phyloP scores from a whole-genome alignment of 805 yeast species.

The Myxozyma udenii region DNA sequence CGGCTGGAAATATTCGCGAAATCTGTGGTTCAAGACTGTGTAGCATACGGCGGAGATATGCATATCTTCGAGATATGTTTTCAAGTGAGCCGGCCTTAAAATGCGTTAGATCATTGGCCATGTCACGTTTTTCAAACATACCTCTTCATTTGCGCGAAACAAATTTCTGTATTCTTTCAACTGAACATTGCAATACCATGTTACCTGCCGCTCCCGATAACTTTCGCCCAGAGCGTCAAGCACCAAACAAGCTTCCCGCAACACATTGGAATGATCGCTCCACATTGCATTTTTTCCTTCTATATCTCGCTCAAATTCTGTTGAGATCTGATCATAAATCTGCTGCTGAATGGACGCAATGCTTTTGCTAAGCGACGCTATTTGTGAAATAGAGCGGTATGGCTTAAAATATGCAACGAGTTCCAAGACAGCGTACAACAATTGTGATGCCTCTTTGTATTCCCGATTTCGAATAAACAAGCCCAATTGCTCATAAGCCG shows the following conservation, averaged over 20 bases:
- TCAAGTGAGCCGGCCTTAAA: slow-evolving; percentile 80
- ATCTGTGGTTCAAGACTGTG: slow-evolving; percentile 55
- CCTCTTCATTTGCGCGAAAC: slow-evolving; percentile 73
- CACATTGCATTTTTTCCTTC: slow-evolving; percentile 39
- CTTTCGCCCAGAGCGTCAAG: slow-evolving; percentile 61
- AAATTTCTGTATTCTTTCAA: slow-evolving; percentile 72
- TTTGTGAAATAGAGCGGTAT: slow-evolving; percentile 78
- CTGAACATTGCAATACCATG: slow-evolving; percentile 69
- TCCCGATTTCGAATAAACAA: slow-evolving; percentile 47
- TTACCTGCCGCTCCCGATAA: slow-evolving; percentile 57
- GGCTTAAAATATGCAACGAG: slow-evolving; percentile 69
- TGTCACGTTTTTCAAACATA: not conserved
- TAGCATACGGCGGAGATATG: slow-evolving; percentile 73
- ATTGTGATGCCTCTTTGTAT: slow-evolving; percentile 53
- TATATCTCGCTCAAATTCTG: slow-evolving; percentile 61
- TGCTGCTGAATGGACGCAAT: slow-evolving; percentile 58
- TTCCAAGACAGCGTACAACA: slow-evolving; percentile 69
- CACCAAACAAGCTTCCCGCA: slow-evolving; percentile 64
- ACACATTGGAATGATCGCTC: slow-evolving; percentile 25
- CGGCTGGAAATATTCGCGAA: slow-evolving; percentile 56
- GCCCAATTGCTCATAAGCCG: slow-evolving; percentile 63
- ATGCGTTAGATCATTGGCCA: not conserved
- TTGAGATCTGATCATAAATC: slow-evolving; percentile 65
- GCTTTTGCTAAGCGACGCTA: slow-evolving; percentile 60
- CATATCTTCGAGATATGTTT: slow-evolving; percentile 74